Evolutionary conservation across 371 early-diverging fungal species (phyloP), one percentile per base, ranked within the genome.

Genomic region (Saksenaea vasiformis): DNA sequence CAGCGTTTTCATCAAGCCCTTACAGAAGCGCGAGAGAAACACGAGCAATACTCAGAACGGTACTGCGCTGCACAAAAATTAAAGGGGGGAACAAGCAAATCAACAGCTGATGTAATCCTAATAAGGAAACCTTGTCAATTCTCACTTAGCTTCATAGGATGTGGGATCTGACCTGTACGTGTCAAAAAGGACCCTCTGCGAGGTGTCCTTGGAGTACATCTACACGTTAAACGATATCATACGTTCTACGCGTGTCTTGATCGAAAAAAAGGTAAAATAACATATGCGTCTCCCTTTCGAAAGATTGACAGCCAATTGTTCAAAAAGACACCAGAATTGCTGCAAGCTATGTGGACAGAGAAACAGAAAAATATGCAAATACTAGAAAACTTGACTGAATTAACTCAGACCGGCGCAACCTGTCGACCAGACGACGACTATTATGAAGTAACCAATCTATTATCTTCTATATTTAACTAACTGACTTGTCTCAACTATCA

Each of bases 61-160:
- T 73, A 73, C 36, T 73, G 73, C 58, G 65, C 70, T 26, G 47
- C 57, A 11, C 73, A 70, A 54, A 73, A 73, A 38, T 9, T 54
- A 47, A 70, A 69, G 56, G 35, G 62, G 35, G 47, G 57, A 0
- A 60, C 67, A 41, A 58, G 44, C 22, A 66, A 64, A 11, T 39
- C 31, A 24, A 66, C 63, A n/a, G 3, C 64, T 28, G 54, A 69
- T 56, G 73, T 70, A 65, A 67, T 47, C 17, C n/a, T 22, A 47
- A 47, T 41, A 47, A 47, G 51, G 51, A n/a, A 47, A 47, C 10
- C 51, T 31, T 31, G 26, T n/a, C 1, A 43, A 7, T 47, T 39
- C 36, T 19, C 35, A 8, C 51, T 39, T 27, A 28, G 11, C 27
- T 43, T 56, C 28, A 24, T 54, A 73, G 73, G 73, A 73, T 38